Conservation (phyloP, 2,329 filamentous ascomycete species). For the Botrytis medusae region DNA sequence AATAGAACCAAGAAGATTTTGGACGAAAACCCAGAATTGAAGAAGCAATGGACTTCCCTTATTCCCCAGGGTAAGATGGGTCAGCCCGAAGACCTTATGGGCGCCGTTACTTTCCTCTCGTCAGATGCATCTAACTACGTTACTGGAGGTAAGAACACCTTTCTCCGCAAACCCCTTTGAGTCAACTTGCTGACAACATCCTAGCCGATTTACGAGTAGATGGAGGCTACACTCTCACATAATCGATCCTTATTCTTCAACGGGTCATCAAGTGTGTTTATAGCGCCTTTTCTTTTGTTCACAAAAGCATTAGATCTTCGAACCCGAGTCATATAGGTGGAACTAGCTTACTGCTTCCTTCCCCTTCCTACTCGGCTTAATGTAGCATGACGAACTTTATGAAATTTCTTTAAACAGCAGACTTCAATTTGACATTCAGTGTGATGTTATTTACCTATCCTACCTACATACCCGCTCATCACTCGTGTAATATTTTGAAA, state of each 20-base stretch:
- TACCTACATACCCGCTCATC: not conserved
- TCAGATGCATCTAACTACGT: constrained; percentile 60
- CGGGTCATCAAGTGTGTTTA: not conserved
- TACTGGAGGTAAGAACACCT: constrained; percentile 46
- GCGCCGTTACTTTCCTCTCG: constrained; percentile 72
- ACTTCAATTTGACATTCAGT: not conserved
- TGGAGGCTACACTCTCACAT: constrained; percentile 27
- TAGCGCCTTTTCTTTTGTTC: constrained; percentile 7
- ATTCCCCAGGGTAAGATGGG: constrained; percentile 96
- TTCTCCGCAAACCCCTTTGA: constrained; percentile 11
- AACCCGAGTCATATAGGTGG: constrained; percentile 2
- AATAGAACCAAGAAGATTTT: constrained; percentile 87
- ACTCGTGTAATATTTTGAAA: not conserved
- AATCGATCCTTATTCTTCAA: constrained; percentile 8
- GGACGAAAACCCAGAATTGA: constrained; percentile 86
- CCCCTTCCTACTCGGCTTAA: constrained; percentile 8
- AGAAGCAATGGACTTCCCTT: constrained; percentile 84
- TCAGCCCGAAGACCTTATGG: constrained; percentile 86
- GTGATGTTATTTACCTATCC: not conserved
- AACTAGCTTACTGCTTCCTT: not conserved
- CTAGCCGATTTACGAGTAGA: constrained; percentile 26
- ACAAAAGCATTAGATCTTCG: not conserved
- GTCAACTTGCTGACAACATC: constrained; percentile 5
- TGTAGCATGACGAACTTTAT: constrained; percentile 12
- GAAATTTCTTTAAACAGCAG: constrained; percentile 3